Conservation (phyloP, 345 rosid species). For the Zanthoxylum bungeanum region DNA sequence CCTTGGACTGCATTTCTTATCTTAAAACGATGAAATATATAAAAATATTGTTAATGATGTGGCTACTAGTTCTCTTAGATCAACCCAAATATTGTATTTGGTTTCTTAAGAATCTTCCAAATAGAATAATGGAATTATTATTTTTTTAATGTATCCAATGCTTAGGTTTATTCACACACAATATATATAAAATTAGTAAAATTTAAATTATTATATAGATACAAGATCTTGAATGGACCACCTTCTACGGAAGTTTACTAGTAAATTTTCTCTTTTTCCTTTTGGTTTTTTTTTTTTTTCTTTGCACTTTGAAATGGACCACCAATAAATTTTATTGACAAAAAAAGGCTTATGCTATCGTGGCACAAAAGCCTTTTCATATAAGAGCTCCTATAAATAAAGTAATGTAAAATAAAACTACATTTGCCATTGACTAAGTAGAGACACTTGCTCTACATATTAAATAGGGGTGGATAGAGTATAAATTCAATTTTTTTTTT, state of each 20-base stretch:
- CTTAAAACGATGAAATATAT: background rate
- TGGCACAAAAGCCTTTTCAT: background rate
- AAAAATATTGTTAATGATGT: background rate
- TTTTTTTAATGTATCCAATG: background rate
- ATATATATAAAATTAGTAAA: background rate
- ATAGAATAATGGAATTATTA: background rate
- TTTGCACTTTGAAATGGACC: background rate
- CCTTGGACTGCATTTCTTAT: background rate
- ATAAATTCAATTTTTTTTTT: no score
- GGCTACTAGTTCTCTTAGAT: background rate
- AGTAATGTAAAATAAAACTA: no score
- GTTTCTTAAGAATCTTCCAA: conserved; percentile 6
- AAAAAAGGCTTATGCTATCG: background rate
- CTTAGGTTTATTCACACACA: background rate
- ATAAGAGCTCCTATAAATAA: background rate
- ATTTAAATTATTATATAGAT: background rate
- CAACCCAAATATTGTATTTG: background rate
- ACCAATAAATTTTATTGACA: background rate
- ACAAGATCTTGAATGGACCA: background rate
- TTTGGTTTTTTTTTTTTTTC: background rate
- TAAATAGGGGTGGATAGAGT: no score
- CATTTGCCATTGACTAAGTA: background rate
- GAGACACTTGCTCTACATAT: background rate
- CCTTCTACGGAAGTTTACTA: background rate
- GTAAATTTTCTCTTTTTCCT: background rate